phyloP scores from a whole-genome alignment of 1,284 basidiomycete species.

The Trichosporon asahii region DNA sequence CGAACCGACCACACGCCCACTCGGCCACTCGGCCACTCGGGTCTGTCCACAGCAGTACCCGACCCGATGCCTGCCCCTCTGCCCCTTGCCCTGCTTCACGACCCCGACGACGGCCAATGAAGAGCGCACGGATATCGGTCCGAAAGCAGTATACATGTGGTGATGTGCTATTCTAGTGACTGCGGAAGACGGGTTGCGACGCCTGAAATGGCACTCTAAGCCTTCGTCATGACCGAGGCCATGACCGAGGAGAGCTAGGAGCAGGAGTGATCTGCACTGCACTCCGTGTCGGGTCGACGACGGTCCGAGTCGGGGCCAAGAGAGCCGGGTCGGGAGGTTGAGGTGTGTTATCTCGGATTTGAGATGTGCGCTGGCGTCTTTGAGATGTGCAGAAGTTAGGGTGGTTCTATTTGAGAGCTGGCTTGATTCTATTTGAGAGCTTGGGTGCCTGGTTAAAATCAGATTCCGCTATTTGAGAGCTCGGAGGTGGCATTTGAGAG shows the following conservation, averaged over 20 bases:
- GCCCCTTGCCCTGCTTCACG: no score
- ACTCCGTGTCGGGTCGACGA: neutral
- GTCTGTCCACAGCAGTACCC: no score
- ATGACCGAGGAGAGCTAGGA: neutral
- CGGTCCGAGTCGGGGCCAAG: neutral
- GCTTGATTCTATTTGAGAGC: neutral
- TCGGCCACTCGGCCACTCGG: no score
- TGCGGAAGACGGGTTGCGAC: neutral
- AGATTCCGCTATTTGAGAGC: no score
- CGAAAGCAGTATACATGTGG: no score
- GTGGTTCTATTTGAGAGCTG: neutral
- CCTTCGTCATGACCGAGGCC: neutral
- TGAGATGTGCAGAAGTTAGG: neutral
- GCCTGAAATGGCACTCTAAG: no score
- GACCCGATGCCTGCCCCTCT: no score
- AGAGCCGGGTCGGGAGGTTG: no score
- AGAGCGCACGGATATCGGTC: no score
- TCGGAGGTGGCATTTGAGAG: neutral
- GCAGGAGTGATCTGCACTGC: neutral
- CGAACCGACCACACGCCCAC: neutral
- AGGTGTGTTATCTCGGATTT: neutral
- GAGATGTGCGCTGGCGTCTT: neutral
- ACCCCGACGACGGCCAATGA: no score
- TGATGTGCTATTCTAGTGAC: no score
- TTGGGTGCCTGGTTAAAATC: no score